A percentile compares a stretch with the other conserved stretches of the same genome.
phyloP scores from a whole-genome alignment of 148 eudicot species.

The Euryodendron excelsum region DNA sequence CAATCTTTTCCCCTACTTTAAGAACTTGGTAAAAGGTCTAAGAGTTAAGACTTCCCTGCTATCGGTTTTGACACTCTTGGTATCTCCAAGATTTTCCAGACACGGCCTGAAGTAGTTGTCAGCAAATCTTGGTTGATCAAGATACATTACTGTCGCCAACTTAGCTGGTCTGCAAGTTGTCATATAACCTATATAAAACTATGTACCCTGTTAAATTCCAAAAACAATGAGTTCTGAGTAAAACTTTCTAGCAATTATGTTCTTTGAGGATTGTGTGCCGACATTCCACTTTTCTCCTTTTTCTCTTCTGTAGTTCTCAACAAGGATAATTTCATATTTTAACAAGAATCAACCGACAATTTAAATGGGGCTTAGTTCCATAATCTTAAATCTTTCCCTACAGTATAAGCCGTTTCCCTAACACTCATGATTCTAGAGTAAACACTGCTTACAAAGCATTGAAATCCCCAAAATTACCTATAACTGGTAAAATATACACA shows the following conservation, averaged over 20 bases:
- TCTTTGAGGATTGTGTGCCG: not conserved
- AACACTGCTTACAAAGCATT: not conserved
- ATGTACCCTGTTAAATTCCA: not conserved
- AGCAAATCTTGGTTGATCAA: not conserved
- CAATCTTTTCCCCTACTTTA: not conserved
- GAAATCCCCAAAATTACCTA: not conserved
- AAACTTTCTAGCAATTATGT: not conserved
- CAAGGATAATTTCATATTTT: not conserved
- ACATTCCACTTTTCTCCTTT: not conserved
- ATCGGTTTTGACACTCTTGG: no score
- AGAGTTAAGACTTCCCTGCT: not conserved
- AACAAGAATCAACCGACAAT: not conserved
- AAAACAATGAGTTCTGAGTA: not conserved
- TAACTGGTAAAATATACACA: not conserved
- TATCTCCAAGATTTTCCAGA: not conserved
- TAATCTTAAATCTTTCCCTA: not conserved
- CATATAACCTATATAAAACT: not conserved
- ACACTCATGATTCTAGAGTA: not conserved
- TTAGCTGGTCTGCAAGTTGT: not conserved
- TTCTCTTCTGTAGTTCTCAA: not conserved
- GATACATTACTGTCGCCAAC: not conserved
- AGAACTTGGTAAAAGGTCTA: not conserved
- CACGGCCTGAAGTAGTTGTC: not conserved
- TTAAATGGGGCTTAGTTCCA: not conserved
- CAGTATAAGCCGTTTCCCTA: not conserved